Base-by-base conservation (phyloP, 2,329 filamentous ascomycete species). In the Bertia moriformis region DNA sequence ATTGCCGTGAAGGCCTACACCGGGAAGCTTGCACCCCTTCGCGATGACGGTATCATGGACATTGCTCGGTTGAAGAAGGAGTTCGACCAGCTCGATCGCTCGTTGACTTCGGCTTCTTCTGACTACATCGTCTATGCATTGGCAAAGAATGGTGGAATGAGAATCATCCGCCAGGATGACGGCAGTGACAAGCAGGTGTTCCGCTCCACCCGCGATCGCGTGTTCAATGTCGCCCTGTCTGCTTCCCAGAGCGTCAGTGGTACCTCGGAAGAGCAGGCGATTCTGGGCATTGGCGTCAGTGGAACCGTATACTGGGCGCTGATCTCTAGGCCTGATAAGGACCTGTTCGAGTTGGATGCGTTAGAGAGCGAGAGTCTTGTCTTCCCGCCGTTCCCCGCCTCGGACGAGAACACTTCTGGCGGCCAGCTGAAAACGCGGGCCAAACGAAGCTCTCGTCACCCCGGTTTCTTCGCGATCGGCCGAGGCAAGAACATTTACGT, bases 281-380 rank as follows among this genome's bases (percentile, higher is more conserved):
- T 96, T 40, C 79, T 98, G 41, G 89, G 84, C 30, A 96, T 91
- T 41, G 89, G 89, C 42, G 81, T 95, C 49, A 93, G 89, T 51
- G 93, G 91, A 35, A 84, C 88, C 7, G 86, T 96, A n/a, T 95
- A 96, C 63, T 98, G 91, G 83, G 79, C 87, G 10, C 72, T 83
- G 52, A 75, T 93, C 48, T 80, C 76, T 43, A 79, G 84, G 40
- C 71, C 78, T 38, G 72, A 83, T 46, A 83, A 83, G 49, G 86
- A 94, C 49, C 69, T 85, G 43, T 78, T 91, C 38, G 81, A 85
- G 40, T 77, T 84, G 48, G 71, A 80, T 40, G 75, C 85, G 46
- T 73, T 89, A 38, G 87, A 94, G 58, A 78, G 82, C 46, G 81
- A 87, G 50, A 87, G 86, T 40, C 85, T 98, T 50, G 77, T 89